Percentiles rank a stretch among this genome's conserved stretches.
Conservation (phyloP, 805 yeast species). For the Debaryomyces prosopidis region DNA sequence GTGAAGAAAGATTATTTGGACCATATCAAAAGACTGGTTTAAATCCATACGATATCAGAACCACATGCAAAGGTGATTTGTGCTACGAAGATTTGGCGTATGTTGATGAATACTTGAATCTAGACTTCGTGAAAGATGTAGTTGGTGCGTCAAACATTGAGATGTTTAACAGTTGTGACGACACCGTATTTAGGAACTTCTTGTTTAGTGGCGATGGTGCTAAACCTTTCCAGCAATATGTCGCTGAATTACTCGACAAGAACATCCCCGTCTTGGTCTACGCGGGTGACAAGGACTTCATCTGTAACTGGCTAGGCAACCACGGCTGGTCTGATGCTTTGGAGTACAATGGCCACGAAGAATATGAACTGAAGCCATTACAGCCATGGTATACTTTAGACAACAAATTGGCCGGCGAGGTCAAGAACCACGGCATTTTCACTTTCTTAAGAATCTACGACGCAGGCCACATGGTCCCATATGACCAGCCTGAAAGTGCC, state of each 20-base stretch:
- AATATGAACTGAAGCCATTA: conserved; percentile 19
- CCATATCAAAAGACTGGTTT: conserved; percentile 50
- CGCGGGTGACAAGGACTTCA: conserved; percentile 48
- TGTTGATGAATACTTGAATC: conserved; percentile 54
- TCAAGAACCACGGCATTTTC: conserved; percentile 68
- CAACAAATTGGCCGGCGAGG: conserved; percentile 61
- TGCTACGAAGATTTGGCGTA: conserved; percentile 55
- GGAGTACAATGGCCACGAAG: conserved; percentile 23
- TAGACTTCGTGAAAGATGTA: conserved; percentile 50
- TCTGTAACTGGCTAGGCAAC: conserved; percentile 49
- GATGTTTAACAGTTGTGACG: conserved; percentile 47
- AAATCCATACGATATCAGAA: conserved; percentile 67
- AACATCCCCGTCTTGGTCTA: conserved; percentile 42
- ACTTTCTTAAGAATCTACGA: conserved; percentile 83
- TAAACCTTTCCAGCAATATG: conserved; percentile 71
- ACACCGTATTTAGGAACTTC: conserved; percentile 50
- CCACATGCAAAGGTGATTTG: conserved; percentile 48
- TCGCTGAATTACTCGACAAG: conserved; percentile 39
- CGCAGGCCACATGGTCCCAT: conserved; percentile 97
- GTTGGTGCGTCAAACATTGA: conserved; percentile 58
- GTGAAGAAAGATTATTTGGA: conserved; percentile 25
- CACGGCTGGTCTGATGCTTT: conserved; percentile 40
- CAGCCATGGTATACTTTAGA: conserved; percentile 38
- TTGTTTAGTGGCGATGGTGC: conserved; percentile 63
- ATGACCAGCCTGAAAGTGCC: conserved; percentile 77